Evolutionary conservation across 2,329 filamentous ascomycete genomes (phyloP).

Genomic region (Albophoma yamanashiensis): DNA sequence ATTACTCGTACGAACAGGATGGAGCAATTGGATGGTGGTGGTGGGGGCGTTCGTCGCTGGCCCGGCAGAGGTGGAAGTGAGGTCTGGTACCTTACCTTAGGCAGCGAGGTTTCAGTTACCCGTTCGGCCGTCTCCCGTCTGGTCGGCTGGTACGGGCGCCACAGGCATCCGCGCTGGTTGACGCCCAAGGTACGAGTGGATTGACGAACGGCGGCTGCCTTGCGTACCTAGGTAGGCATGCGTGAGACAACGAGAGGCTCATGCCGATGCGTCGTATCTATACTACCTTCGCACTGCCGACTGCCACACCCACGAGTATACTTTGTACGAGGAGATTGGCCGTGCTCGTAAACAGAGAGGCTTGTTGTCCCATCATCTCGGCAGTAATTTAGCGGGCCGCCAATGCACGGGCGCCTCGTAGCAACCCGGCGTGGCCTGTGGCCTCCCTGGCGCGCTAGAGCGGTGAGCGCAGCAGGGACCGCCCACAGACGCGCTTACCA

Average conservation of each 20-base stretch:
- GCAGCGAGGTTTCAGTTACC: background rate
- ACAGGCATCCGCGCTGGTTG: background rate
- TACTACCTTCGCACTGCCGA: too few relatives aligned
- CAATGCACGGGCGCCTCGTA: too few relatives aligned
- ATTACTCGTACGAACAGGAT: background rate
- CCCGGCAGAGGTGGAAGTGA: background rate
- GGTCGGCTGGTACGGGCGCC: background rate
- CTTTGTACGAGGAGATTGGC: background rate
- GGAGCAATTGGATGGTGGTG: background rate
- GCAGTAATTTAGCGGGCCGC: slow-evolving; percentile 2
- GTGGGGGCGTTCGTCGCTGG: background rate
- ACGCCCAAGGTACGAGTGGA: background rate
- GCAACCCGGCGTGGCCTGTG: background rate
- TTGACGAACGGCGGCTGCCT: background rate
- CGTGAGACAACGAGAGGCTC: too few relatives aligned
- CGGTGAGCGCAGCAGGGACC: slow-evolving; percentile 8
- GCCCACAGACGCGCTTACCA: slow-evolving; percentile 22
- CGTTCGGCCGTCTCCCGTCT: background rate
- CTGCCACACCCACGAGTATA: too few relatives aligned
- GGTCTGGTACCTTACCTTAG: background rate
- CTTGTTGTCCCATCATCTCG: background rate
- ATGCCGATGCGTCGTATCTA: too few relatives aligned
- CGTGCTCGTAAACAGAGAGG: background rate
- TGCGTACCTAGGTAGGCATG: background rate
- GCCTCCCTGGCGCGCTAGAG: slow-evolving; percentile 1